Conservation (phyloP, 345 rosid species). For the Salix viminalis region DNA sequence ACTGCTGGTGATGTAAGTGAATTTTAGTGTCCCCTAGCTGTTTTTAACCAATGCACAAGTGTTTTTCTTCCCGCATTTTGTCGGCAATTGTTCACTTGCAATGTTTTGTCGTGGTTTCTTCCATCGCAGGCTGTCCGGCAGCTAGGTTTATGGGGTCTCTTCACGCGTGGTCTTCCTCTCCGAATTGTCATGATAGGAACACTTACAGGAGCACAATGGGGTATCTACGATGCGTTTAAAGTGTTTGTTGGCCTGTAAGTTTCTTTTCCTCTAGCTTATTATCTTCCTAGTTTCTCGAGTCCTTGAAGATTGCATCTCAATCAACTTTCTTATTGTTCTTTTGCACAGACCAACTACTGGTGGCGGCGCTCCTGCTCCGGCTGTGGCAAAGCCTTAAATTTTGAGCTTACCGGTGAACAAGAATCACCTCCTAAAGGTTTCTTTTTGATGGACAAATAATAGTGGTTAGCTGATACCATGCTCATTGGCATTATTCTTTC, state of each 20-base stretch:
- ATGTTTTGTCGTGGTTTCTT: slow-evolving; percentile 4
- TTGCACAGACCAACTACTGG: slow-evolving; percentile 61
- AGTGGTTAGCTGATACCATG: neutral
- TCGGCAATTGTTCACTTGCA: neutral
- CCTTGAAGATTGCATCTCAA: neutral
- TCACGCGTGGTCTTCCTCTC: slow-evolving; percentile 89
- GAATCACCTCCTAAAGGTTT: neutral
- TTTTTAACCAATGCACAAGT: neutral
- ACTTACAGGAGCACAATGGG: slow-evolving; percentile 94
- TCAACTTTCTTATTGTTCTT: neutral
- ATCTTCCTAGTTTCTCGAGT: neutral
- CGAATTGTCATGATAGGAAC: slow-evolving; percentile 95
- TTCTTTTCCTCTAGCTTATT: slow-evolving; percentile 1
- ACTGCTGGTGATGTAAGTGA: slow-evolving; percentile 74
- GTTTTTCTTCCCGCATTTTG: neutral
- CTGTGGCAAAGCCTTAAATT: slow-evolving; percentile 32
- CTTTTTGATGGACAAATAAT: slow-evolving; percentile 8
- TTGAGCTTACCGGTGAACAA: neutral
- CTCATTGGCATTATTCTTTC: slow-evolving; percentile 6
- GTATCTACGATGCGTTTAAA: slow-evolving; percentile 84
- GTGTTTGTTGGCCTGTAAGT: slow-evolving; percentile 93
- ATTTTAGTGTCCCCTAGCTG: neutral
- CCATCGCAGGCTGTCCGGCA: slow-evolving; percentile 65
- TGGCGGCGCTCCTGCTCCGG: slow-evolving; percentile 42
- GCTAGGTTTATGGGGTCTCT: slow-evolving; percentile 75